A percentile compares a stretch with the other conserved stretches of the same genome.
These are phyloP conservation scores for Rhododendron griersonianum DNA, from an alignment of 148 eudicot genomes.

Conservation along the genomic window DNA sequence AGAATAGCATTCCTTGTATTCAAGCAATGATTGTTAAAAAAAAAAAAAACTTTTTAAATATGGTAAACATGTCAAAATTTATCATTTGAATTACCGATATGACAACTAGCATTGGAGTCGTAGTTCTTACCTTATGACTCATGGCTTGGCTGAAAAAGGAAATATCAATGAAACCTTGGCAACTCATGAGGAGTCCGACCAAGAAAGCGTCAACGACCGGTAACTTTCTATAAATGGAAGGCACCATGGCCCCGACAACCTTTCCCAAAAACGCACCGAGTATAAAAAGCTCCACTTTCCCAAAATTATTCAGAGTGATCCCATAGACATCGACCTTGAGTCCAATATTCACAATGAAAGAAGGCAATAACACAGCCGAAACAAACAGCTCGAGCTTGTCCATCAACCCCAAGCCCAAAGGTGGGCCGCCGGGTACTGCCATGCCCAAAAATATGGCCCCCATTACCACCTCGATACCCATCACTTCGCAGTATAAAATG, in stretches of 20 bases:
- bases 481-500: neutral
- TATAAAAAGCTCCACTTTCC: conserved; percentile 1
- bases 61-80: too few relatives aligned
- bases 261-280: neutral
- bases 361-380: neutral
- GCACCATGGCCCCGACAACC: neutral
- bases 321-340: neutral
- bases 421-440: neutral
- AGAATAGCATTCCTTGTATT: too few relatives aligned
- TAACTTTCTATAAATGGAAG: neutral
- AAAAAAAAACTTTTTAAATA: too few relatives aligned
- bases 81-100: too few relatives aligned
- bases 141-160: neutral
- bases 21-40: too few relatives aligned
- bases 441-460: neutral
- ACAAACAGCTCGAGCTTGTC: conserved; percentile 1
- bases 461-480: neutral
- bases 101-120: neutral
- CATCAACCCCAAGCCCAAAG: neutral
- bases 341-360: neutral
- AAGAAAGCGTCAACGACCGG: neutral
- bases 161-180: neutral
- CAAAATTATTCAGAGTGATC: neutral
- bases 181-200: neutral
- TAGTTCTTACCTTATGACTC: neutral